Base-by-base conservation (phyloP, 1,139 yeast species). In the Yamadazyma dushanensis region DNA sequence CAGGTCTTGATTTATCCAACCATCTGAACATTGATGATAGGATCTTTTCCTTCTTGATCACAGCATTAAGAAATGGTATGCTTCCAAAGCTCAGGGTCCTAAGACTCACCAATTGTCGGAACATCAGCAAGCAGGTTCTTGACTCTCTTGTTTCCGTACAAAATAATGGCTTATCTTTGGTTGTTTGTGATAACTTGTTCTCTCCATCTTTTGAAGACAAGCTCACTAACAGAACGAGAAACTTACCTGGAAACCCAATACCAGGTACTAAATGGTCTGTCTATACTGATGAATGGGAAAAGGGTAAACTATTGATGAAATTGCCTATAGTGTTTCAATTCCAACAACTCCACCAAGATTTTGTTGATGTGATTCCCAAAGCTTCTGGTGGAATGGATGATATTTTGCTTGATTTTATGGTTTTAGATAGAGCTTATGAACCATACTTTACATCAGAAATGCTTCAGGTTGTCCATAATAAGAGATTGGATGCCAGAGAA, bases 1-100 rank as follows among this genome's bases (percentile, higher is more conserved):
- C 54, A 11, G 70, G 61, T 2, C 48, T 70, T 26, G 63, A 67
- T 40, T 35, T 70, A 7, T 63, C 72, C 1, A 50, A 56, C 29
- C 54, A 52, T 30, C 24, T 32, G 0, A 29, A 41, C 7, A 46
- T 68, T 6, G 69, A 66, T 43, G 73, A 67, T 41, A 56, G 47
- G 14, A 59, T 57, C 19, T 29, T 67, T 5, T 46, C 53, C 24
- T 59, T 58, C 28, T 40, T 69, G 30, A 38, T 51, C 13, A 38
- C 51, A 2, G 47, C 61, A 14, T 49, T 66, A 8, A 43, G 42
- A 27, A 59, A 55, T 15, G 59, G 56, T 1, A 56, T 54, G 29
- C 39, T 61, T 4, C 41, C 49, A 1, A 44, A 45, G 9, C 49
- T 70, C 16, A 45, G 55, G 10, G 40, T 62, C 1, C 31, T 70